phyloP scores from a whole-genome alignment of 306 rosid species.

The Prunus campanulata region DNA sequence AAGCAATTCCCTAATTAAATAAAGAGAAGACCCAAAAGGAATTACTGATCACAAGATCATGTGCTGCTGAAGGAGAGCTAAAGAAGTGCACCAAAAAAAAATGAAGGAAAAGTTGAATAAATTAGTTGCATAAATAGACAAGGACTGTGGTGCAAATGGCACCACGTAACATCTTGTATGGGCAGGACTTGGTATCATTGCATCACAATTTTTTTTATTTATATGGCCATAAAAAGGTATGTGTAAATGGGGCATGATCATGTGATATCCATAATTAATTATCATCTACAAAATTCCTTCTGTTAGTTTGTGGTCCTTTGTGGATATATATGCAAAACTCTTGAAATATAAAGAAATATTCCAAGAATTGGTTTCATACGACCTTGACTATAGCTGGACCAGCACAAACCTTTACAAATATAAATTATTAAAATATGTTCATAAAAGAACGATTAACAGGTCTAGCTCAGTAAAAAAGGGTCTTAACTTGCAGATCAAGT shows the following conservation, averaged over 20 bases:
- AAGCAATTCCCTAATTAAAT: conserved; percentile 30
- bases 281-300: background rate
- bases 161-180: conserved; percentile 17
- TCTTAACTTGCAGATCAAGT: too few species aligned
- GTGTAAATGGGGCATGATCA: background rate
- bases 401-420: background rate
- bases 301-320: background rate
- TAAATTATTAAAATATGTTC: background rate
- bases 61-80: conserved; percentile 4
- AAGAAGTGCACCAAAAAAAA: background rate
- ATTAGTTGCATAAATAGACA: conserved; percentile 17
- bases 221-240: background rate
- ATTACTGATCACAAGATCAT: conserved; percentile 29
- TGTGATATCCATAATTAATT: background rate
- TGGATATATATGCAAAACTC: background rate
- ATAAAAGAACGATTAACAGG: too few species aligned
- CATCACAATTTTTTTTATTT: background rate
- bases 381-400: background rate
- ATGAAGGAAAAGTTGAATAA: background rate
- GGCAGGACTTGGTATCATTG: background rate
- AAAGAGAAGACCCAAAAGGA: conserved; percentile 20
- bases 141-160: conserved; percentile 26
- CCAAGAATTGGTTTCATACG: background rate
- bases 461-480: fast-evolving
- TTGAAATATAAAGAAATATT: background rate